Evolutionary conservation across 1,284 basidiomycete species (phyloP).

Genomic region (Ganoderma leucocontextum): DNA sequence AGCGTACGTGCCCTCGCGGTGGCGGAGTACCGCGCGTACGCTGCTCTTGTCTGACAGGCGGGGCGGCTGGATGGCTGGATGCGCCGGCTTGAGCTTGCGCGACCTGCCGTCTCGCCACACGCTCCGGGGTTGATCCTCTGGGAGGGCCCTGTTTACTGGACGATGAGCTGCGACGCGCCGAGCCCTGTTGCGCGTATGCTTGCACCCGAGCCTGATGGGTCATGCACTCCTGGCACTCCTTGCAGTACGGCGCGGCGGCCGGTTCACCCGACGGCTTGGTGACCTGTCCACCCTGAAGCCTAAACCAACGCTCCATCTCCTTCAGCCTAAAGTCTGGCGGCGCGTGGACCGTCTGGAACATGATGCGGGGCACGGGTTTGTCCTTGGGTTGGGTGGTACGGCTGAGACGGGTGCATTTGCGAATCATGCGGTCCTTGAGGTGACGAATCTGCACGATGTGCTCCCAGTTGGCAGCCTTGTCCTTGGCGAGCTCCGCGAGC

Average conservation of each 20-base stretch:
- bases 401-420: constrained; percentile 71
- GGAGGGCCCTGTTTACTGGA: constrained; percentile 20
- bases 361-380: constrained; percentile 47
- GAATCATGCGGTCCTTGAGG: constrained; percentile 81
- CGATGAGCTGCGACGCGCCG: constrained; percentile 30
- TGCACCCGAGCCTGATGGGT: constrained; percentile 29
- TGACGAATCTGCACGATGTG: constrained; percentile 75
- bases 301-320: constrained; percentile 81
- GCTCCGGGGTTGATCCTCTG: constrained; percentile 24
- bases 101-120: constrained; percentile 26
- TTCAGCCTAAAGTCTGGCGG: constrained; percentile 76
- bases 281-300: constrained; percentile 45
- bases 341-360: constrained; percentile 70
- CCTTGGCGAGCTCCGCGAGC: constrained; percentile 63
- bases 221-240: constrained; percentile 35
- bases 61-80: constrained; percentile 23
- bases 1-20: constrained; percentile 30
- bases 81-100: constrained; percentile 17
- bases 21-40: constrained; percentile 27
- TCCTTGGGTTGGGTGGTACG: constrained; percentile 48
- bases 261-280: constrained; percentile 33
- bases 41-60: constrained; percentile 23
- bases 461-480: constrained; percentile 63
- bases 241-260: constrained; percentile 36
- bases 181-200: constrained; percentile 24